Evolutionary conservation across 2,329 filamentous ascomycete species (phyloP).

Genomic region (Nigrograna mackinnonii): DNA sequence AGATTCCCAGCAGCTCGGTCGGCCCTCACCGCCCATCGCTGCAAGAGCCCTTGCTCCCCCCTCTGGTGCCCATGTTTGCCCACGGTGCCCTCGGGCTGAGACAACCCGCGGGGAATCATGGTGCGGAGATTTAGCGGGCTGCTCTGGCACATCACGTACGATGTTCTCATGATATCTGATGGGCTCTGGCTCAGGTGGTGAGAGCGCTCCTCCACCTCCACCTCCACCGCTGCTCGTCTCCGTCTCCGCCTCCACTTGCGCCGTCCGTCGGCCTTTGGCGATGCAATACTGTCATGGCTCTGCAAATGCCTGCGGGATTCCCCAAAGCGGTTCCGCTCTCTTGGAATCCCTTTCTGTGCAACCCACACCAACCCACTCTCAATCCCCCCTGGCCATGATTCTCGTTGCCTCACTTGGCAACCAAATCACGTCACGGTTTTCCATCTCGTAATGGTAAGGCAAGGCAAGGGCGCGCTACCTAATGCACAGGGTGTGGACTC

Average conservation of each 20-base stretch:
- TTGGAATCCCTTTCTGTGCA: constrained; percentile 21
- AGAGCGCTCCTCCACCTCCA: no score
- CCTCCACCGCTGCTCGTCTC: no score
- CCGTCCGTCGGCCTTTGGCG: constrained; percentile 10
- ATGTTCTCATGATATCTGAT: constrained; percentile 18
- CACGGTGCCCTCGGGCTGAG: constrained; percentile 21
- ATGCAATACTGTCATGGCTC: not conserved
- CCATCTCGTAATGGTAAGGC: constrained; percentile 33
- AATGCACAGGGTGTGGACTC: constrained; percentile 18
- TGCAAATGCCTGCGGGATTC: no score
- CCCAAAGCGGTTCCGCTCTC: constrained; percentile 5
- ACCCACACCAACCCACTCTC: constrained; percentile 13
- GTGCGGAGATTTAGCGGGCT: constrained; percentile 11
- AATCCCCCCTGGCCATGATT: constrained; percentile 1
- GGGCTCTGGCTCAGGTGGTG: constrained; percentile 1
- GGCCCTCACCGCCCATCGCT: constrained; percentile 18
- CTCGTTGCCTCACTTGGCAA: constrained; percentile 32
- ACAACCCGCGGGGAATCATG: constrained; percentile 11
- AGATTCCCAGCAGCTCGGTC: constrained; percentile 10
- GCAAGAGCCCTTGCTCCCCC: constrained; percentile 12
- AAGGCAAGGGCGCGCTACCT: constrained; percentile 13
- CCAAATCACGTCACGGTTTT: constrained; percentile 39
- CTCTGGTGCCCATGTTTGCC: no score
- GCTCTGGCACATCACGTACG: constrained; percentile 10
- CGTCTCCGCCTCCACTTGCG: constrained; percentile 1